Conservation (phyloP, 352 stramenopile species). For the Phytophthora nicotianae region DNA sequence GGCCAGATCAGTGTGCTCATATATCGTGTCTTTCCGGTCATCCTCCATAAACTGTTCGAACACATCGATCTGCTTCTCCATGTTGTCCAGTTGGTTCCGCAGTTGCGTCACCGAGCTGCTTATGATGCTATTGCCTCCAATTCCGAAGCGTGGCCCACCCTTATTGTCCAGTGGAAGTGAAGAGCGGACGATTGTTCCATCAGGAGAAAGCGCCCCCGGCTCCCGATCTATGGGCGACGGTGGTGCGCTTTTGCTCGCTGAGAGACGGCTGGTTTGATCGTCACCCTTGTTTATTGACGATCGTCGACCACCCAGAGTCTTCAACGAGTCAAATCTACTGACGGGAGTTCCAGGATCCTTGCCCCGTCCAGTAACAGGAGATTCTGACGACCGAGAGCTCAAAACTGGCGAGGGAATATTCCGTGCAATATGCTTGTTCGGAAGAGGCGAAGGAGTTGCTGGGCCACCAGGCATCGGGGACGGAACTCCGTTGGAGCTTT, state of each 20-base stretch:
- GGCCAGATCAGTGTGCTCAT: conserved; percentile 77
- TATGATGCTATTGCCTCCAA: conserved; percentile 59
- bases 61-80: conserved; percentile 90
- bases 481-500: conserved; percentile 20
- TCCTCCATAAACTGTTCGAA: conserved; percentile 90
- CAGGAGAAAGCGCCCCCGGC: conserved; percentile 34
- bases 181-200: conserved; percentile 32
- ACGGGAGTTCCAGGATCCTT: conserved; percentile 35
- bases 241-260: conserved; percentile 56
- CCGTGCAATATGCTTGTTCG: conserved; percentile 35
- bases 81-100: conserved; percentile 84
- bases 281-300: conserved; percentile 28
- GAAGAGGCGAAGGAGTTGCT: conserved; percentile 33
- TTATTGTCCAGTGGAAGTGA: conserved; percentile 38
- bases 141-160: conserved; percentile 24
- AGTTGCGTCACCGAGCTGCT: conserved; percentile 77
- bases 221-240: conserved; percentile 58
- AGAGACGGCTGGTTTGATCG: conserved; percentile 30
- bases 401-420: conserved; percentile 40
- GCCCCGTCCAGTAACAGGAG: conserved; percentile 26
- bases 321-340: conserved; percentile 35
- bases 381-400: conserved; percentile 31
- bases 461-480: conserved; percentile 33
- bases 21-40: conserved; percentile 87
- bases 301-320: conserved; percentile 30